These are phyloP conservation scores for Trichosporon ovoides DNA, from an alignment of 1,284 basidiomycete species.

Conservation along the genomic window DNA sequence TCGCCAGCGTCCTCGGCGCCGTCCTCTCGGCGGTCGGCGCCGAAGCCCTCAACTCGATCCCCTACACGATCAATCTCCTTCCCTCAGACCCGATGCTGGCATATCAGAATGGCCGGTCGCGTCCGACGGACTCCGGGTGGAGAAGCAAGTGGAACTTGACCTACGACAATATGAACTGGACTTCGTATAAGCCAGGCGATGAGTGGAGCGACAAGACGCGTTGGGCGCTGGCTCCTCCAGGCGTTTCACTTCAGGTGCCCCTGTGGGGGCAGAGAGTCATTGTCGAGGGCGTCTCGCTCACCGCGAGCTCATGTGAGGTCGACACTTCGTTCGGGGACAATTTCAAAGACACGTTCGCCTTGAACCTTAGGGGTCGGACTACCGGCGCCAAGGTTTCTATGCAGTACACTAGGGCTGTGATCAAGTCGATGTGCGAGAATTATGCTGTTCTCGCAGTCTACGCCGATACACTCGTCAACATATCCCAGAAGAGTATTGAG, in stretches of 20 bases:
- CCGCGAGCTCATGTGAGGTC: neutral
- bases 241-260: neutral
- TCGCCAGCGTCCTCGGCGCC: neutral
- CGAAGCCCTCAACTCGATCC: neutral
- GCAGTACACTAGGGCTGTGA: neutral
- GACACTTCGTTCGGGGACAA: neutral
- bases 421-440: neutral
- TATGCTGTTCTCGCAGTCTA: neutral
- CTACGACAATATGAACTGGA: neutral
- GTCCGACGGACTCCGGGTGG: neutral
- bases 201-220: slow-evolving; percentile 3
- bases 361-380: neutral
- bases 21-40: neutral
- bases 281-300: neutral
- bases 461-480: neutral
- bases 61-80: neutral
- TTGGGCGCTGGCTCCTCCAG: neutral
- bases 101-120: neutral
- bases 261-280: neutral
- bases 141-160: neutral
- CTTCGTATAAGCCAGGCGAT: neutral
- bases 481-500: neutral
- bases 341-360: neutral
- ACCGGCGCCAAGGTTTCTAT: neutral
- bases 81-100: neutral